Base-by-base conservation (phyloP, 2,329 filamentous ascomycete genomes). In the Atkinsonella texensis region DNA sequence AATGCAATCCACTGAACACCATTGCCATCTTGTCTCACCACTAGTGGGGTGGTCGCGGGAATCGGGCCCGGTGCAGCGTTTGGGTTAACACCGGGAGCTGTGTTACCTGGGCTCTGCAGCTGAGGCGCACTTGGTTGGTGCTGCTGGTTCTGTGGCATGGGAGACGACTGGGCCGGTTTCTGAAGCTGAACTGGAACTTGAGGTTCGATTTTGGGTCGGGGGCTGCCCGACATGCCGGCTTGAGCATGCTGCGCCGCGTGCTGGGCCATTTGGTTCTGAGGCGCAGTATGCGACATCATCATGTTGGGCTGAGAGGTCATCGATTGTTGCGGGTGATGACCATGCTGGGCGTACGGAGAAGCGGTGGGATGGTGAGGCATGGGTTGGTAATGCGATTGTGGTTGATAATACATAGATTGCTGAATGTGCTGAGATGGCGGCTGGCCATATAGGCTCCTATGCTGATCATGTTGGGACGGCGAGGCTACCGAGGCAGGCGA, bases 1-100 rank as follows among this genome's bases (percentile, higher is more conserved):
- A 97, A 98, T 0, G 89, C 89, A 62, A 97, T 97, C 93, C 93
- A 97, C 68, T 97, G 93, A 7, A 97, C 91, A 9, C 93, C 93
- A 59, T 95, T 97, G 63, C 88, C 86, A 62, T 97, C 93, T 68
- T 97, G 91, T 58, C 90, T 77, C 23, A 97, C 91, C 9, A 97
- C 90, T 9, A 96, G 74, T 0, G 93, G 93, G 0, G 93, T 97
- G 2, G 93, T 98, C 0, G 93, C 93, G 12, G 93, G 93, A 60
- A 98, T 98, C 0, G 93, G 93, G 2, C 93, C 93, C 7, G 93
- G 93, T 1, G 93, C 93, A 38, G 91, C 89, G 62, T 90, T 95
- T 11, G 89, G 84, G 65, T 93, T 95, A 33, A 89, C 79, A 20
- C 81, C 84, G 5, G 66, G 60, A 5, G 62, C 60, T 7, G 62